Percentiles rank a stretch among this genome's conserved stretches.
Conservation (phyloP, 169 alveolate species). For the Eimeria praecox region DNA sequence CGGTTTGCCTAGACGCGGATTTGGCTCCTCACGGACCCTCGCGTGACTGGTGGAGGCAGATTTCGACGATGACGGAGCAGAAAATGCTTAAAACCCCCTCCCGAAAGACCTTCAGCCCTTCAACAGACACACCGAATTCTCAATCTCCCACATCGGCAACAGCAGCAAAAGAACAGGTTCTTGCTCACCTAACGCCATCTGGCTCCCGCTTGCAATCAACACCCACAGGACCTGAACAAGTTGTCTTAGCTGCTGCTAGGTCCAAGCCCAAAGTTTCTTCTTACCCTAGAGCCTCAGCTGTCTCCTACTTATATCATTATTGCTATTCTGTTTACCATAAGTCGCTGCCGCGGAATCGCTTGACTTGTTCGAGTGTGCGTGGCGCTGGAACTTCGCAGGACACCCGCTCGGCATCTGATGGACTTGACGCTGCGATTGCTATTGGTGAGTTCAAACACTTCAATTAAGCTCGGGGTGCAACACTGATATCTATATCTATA, state of each 20-base stretch:
- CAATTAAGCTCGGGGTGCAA: neutral
- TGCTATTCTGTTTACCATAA: neutral
- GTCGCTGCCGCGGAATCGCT: neutral
- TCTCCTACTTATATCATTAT: neutral
- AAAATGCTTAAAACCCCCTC: neutral
- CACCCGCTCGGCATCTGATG: slow-evolving; percentile 3
- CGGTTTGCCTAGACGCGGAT: slow-evolving; percentile 13
- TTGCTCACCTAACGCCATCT: neutral
- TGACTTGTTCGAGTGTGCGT: neutral
- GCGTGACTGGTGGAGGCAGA: slow-evolving; percentile 36
- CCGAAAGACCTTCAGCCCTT: slow-evolving; percentile 1
- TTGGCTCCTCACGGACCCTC: neutral
- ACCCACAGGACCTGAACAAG: neutral
- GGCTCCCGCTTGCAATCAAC: neutral
- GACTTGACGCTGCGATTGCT: slow-evolving; percentile 53
- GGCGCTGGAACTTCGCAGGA: slow-evolving; percentile 44
- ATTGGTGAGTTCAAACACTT: slow-evolving; percentile 2
- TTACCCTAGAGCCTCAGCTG: neutral
- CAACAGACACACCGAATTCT: neutral
- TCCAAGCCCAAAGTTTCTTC: neutral
- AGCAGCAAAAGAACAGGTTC: slow-evolving; percentile 2
- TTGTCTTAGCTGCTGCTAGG: neutral
- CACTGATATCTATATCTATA: neutral
- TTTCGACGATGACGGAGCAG: slow-evolving; percentile 26
- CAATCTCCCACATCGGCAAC: neutral